These are phyloP conservation scores for Fusarium newnesense DNA, from an alignment of 2,329 filamentous ascomycete genomes.

Conservation along the genomic window DNA sequence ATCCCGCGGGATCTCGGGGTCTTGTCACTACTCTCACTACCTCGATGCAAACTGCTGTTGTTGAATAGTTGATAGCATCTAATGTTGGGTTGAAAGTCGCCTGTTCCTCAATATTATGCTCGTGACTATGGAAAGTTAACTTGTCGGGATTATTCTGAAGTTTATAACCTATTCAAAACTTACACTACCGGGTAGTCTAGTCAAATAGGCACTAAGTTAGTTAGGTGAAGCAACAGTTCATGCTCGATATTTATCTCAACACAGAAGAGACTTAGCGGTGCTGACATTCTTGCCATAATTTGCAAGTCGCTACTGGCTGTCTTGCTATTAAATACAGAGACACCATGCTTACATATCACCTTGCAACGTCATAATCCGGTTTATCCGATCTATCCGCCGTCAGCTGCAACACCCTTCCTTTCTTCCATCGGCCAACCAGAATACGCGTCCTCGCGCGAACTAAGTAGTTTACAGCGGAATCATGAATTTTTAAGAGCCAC, in stretches of 20 bases:
- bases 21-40: no score
- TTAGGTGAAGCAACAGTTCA: fast-evolving
- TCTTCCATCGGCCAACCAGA: neutral
- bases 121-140: fast-evolving
- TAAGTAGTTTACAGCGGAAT: neutral
- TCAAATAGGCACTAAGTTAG: no score
- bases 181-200: neutral
- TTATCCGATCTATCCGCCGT: neutral
- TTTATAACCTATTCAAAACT: fast-evolving
- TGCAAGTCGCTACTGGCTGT: fast-evolving
- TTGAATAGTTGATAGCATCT: fast-evolving
- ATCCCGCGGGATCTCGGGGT: neutral
- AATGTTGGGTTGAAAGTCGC: no score
- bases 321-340: fast-evolving
- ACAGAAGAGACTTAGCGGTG: fast-evolving
- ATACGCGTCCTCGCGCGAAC: neutral
- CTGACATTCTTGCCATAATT: fast-evolving
- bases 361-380: neutral
- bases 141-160: neutral
- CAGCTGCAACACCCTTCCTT: neutral
- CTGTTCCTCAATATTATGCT: neutral
- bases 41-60: fast-evolving
- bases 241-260: fast-evolving
- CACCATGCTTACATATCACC: neutral
- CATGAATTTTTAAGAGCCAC: neutral